These are phyloP conservation scores for Dactylis glomerata DNA, from an alignment of 176 grass and related monocot genomes.

Conservation along the genomic window DNA sequence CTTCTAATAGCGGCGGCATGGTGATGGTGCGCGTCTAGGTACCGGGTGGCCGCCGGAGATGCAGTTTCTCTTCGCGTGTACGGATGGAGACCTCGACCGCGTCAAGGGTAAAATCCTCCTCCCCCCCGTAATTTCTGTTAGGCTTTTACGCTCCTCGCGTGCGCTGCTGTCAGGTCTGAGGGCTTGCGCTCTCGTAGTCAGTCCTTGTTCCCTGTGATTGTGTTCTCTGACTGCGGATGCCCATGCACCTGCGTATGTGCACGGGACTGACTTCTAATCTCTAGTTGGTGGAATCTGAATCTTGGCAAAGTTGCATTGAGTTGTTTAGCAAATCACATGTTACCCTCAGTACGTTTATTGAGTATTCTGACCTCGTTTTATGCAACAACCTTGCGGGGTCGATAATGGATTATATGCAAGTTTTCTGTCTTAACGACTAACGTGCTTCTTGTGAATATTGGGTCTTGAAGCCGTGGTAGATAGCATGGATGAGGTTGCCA, in stretches of 20 bases:
- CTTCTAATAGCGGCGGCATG: not conserved
- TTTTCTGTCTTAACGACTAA: not conserved
- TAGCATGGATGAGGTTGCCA: slow-evolving; percentile 15
- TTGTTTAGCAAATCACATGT: not conserved
- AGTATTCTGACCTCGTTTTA: not conserved
- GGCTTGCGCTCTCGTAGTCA: not conserved
- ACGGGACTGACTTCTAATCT: not conserved
- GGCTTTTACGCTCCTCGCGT: not conserved
- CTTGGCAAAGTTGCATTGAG: not conserved
- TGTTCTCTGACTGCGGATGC: not conserved
- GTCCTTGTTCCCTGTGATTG: not conserved
- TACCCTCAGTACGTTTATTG: not conserved
- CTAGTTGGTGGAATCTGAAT: not conserved
- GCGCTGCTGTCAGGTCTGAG: not conserved
- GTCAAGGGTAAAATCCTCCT: slow-evolving; percentile 14
- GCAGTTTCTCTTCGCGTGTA: slow-evolving; percentile 7
- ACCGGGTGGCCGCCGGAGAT: not conserved
- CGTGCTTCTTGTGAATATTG: not conserved
- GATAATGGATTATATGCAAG: not conserved
- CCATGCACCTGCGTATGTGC: not conserved
- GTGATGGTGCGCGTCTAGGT: not conserved
- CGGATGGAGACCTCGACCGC: slow-evolving; percentile 2
- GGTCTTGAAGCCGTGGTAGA: slow-evolving; percentile 9
- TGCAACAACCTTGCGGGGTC: not conserved
- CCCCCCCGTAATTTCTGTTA: not conserved